Percentiles rank a stretch among this genome's conserved stretches.
Conservation (phyloP, 2,329 filamentous ascomycete genomes). For the Neonectria punicea region DNA sequence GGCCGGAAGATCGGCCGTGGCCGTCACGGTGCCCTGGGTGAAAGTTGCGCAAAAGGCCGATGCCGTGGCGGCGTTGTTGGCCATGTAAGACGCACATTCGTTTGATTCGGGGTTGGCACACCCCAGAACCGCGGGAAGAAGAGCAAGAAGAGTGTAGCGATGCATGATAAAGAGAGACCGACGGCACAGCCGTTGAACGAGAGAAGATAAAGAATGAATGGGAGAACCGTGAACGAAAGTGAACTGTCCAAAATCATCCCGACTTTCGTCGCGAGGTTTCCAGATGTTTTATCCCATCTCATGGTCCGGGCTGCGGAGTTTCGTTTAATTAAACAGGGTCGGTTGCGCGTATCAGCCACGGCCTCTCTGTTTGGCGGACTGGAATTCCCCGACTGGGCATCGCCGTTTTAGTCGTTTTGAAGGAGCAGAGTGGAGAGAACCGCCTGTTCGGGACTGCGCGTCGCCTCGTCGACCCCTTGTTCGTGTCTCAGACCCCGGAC, state of each 20-base stretch:
- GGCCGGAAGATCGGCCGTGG: constrained; percentile 41
- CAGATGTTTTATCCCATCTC: constrained; percentile 20
- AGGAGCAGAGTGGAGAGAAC: neutral
- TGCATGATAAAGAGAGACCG: constrained; percentile 31
- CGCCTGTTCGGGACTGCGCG: neutral
- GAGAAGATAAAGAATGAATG: constrained; percentile 23
- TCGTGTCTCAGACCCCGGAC: constrained; percentile 13
- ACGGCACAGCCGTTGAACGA: constrained; percentile 31
- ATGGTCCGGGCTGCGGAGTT: constrained; percentile 1
- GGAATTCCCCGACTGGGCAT: constrained; percentile 35
- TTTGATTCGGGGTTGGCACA: constrained; percentile 37
- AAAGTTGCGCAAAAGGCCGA: constrained; percentile 33
- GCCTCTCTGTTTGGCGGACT: constrained; percentile 34
- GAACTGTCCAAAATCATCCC: neutral
- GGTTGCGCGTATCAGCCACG: constrained; percentile 8
- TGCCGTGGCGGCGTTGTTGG: constrained; percentile 28
- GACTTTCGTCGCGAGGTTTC: neutral
- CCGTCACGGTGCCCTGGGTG: constrained; percentile 33
- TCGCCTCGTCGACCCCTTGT: constrained; percentile 1
- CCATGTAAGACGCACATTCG: constrained; percentile 34
- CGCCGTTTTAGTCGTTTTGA: neutral
- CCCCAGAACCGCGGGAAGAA: constrained; percentile 37
- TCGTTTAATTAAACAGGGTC: constrained; percentile 29
- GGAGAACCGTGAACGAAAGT: constrained; percentile 10
- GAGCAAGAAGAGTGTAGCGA: constrained; percentile 34